Conservation (phyloP, 345 rosid species). For the Acer negundo region DNA sequence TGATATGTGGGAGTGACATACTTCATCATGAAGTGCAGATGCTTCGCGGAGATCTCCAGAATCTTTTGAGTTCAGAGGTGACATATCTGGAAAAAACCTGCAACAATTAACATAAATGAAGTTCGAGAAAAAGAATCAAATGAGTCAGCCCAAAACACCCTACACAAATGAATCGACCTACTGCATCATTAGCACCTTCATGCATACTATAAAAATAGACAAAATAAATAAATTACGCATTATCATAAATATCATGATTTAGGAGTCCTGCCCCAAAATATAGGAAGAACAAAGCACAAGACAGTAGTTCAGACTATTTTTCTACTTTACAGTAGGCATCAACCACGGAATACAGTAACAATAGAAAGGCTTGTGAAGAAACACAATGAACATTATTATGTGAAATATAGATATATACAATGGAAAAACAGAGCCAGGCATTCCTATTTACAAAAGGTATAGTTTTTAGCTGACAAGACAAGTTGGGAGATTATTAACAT, state of each 20-base stretch:
- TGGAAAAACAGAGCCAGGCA: not conserved
- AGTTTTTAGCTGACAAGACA: not conserved
- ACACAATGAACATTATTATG: not conserved
- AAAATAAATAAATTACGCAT: not conserved
- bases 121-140: constrained; percentile 6
- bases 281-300: not conserved
- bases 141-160: not conserved
- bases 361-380: not conserved
- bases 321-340: not conserved
- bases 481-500: not conserved
- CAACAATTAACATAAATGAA: constrained; percentile 16
- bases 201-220: not conserved
- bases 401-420: not conserved
- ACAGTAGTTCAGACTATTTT: not conserved
- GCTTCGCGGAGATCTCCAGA: constrained; percentile 83
- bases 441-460: not conserved
- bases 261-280: not conserved
- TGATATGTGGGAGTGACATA: constrained; percentile 37
- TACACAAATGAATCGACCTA: not conserved
- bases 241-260: not conserved
- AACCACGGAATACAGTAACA: constrained; percentile 3
- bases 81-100: constrained; percentile 71
- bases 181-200: not conserved
- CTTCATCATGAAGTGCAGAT: constrained; percentile 98
- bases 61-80: constrained; percentile 57